These are phyloP conservation scores for Austroboletus niveus DNA, from an alignment of 1,284 basidiomycete species.

Conservation along the genomic window DNA sequence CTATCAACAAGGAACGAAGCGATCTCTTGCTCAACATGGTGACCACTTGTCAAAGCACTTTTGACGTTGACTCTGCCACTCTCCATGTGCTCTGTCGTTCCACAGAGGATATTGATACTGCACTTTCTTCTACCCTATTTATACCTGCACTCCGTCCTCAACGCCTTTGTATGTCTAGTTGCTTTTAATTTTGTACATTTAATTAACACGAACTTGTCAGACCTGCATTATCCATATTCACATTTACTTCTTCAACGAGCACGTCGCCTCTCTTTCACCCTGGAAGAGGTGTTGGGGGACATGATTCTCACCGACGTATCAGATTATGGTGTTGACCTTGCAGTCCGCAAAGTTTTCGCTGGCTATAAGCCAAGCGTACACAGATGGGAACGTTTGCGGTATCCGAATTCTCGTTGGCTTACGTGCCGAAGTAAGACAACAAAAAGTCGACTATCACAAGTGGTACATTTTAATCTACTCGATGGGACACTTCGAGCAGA, in stretches of 20 bases:
- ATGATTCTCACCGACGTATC: constrained; percentile 1
- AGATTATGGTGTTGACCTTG: constrained; percentile 29
- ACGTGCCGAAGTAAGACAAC: background rate
- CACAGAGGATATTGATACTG: background rate
- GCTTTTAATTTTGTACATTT: background rate
- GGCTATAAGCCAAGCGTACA: background rate
- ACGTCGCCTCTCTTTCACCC: background rate
- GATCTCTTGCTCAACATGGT: background rate
- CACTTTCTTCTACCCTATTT: background rate
- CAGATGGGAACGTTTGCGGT: background rate
- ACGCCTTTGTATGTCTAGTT: background rate
- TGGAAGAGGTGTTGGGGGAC: background rate
- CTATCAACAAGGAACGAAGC: background rate
- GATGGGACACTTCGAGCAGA: constrained; percentile 13
- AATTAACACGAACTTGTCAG: background rate
- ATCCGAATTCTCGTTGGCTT: background rate
- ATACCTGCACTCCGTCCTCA: background rate
- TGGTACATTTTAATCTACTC: constrained; percentile 1
- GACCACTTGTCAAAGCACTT: background rate
- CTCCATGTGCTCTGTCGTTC: background rate
- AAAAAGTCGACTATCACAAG: background rate
- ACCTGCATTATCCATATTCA: background rate
- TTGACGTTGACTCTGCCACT: background rate
- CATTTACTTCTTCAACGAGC: background rate
- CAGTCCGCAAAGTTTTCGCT: constrained; percentile 34